Base-by-base conservation (phyloP, 2,329 filamentous ascomycete genomes). In the Rasamsonia emersonii region DNA sequence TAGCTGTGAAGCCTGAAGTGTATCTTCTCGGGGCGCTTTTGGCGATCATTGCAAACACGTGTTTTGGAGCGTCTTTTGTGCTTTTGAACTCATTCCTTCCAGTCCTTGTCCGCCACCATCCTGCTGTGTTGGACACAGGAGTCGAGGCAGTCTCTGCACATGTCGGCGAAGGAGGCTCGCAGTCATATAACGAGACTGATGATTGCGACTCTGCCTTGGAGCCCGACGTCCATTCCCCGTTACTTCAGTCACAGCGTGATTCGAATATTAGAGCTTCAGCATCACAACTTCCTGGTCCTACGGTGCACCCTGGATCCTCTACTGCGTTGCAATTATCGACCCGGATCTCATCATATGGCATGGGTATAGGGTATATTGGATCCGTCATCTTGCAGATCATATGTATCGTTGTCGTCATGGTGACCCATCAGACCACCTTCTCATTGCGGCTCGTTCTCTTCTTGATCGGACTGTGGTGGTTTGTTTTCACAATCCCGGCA, bases 81-180 rank as follows among this genome's bases (percentile, higher is more conserved):
- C 71, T 98, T 9, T 66, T 98, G 27, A 98, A 98, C 61, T 94
- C 88, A 1, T 98, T 95, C 50, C 66, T 98, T 25, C 91, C 91
- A 0, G 67, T 98, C 6, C 71, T 98, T 7, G 91, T 96, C 36
- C 76, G 89, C 28, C 78, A 93, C 52, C 86, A 96, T 56, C 80
- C 83, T 8, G 60, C 59, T 5, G 56, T 73, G 20, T 56, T 62
- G 35, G 56, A 56, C 25, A 42, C 36, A 8, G 20, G 20, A 23
- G 8, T 11, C 28, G 37, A 24, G 26, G 16, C 28, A 6, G 9
- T 30, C 16, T 28, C 28, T 1, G 9, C 31, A 8, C n/a, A 30
- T 11, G 32, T 37, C 16, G 33, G 40, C 5, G 26, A 35, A n/a
- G 38, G 38, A 8, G 29, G 35, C 13, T 16, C 9, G 13, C 30